phyloP scores from a whole-genome alignment of 192 early-diverging fungal genomes.

The Backusella morwellensis region DNA sequence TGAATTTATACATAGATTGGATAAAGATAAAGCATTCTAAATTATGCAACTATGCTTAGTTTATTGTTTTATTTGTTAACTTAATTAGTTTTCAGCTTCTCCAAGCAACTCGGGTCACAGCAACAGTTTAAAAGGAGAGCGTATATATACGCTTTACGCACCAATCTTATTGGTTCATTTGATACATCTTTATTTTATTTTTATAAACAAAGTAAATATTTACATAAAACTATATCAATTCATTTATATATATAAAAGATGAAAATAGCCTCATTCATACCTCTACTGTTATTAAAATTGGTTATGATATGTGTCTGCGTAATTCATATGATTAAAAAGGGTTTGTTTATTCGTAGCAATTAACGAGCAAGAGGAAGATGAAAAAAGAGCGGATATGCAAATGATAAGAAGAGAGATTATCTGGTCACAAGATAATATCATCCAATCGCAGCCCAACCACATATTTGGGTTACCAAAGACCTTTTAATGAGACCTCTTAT shows the following conservation, averaged over 20 bases:
- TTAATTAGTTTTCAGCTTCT: neutral
- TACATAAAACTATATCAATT: neutral
- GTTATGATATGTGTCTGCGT: neutral
- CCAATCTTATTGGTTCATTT: neutral
- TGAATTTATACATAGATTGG: neutral
- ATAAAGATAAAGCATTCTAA: neutral
- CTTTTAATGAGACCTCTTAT: neutral
- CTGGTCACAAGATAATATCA: conserved; percentile 3
- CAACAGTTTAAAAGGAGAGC: conserved; percentile 1
- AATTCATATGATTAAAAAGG: neutral
- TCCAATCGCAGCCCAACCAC: neutral
- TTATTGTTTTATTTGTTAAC: neutral
- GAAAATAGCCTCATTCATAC: neutral
- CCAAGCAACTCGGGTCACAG: neutral
- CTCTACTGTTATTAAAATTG: neutral
- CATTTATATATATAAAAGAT: neutral
- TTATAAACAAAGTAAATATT: neutral
- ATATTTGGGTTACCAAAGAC: neutral
- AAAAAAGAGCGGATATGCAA: neutral
- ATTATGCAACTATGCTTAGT: neutral
- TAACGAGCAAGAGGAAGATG: neutral
- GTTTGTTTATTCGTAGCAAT: neutral
- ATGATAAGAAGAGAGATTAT: neutral
- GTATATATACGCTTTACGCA: neutral
- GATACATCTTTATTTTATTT: neutral